phyloP scores from a whole-genome alignment of 2,329 filamentous ascomycete species.

The Sordariomycetes sp. region DNA sequence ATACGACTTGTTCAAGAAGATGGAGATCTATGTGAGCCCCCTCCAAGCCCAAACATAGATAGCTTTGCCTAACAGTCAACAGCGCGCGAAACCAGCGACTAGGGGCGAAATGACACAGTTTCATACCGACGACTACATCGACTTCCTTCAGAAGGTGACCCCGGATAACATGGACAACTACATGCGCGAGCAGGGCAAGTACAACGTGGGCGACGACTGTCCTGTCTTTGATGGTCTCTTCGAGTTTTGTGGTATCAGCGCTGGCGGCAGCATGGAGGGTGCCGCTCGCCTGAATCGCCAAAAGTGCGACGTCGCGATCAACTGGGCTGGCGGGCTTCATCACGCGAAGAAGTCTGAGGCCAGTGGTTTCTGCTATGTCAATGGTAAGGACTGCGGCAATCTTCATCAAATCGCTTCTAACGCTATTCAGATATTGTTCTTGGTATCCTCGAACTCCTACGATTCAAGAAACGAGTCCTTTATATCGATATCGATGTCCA shows the following conservation, averaged over 20 bases:
- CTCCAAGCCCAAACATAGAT: not conserved
- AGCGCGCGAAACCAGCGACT: slow-evolving; percentile 80
- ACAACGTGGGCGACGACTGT: slow-evolving; percentile 94
- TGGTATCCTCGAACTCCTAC: slow-evolving; percentile 84
- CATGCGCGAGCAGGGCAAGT: slow-evolving; percentile 81
- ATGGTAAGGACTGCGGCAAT: slow-evolving; percentile 49
- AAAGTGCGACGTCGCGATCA: slow-evolving; percentile 94
- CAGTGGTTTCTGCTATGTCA: slow-evolving; percentile 96
- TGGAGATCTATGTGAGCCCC: slow-evolving; percentile 82
- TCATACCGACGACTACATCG: slow-evolving; percentile 90
- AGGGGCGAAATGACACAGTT: slow-evolving; percentile 89
- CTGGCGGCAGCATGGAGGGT: slow-evolving; percentile 88
- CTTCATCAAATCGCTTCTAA: slow-evolving; percentile 5
- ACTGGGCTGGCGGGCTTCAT: slow-evolving; percentile 95
- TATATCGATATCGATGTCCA: slow-evolving; percentile 97
- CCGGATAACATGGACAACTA: slow-evolving; percentile 98
- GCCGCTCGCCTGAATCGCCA: slow-evolving; percentile 81
- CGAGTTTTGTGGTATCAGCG: slow-evolving; percentile 91
- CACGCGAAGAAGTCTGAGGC: slow-evolving; percentile 97
- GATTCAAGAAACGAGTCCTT: slow-evolving; percentile 86
- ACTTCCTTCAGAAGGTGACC: slow-evolving; percentile 89
- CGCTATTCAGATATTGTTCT: slow-evolving; percentile 73
- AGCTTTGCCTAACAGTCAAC: slow-evolving; percentile 1
- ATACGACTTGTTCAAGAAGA: slow-evolving; percentile 90
- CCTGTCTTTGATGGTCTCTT: slow-evolving; percentile 98